Base-by-base conservation (phyloP, 352 stramenopile species). In the Saprolegnia parasitica region DNA sequence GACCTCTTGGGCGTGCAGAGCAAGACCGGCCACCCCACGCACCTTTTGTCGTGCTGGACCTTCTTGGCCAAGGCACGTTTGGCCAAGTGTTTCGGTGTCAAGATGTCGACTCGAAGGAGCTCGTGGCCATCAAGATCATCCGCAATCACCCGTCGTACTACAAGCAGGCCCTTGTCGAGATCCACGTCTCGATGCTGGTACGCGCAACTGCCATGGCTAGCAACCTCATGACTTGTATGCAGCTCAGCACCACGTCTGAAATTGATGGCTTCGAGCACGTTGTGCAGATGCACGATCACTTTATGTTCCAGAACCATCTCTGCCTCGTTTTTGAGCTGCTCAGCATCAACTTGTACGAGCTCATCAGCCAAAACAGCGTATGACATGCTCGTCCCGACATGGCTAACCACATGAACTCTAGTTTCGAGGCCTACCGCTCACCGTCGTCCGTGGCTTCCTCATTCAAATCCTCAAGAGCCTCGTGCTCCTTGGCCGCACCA, bases 21-120 rank as follows among this genome's bases (percentile, higher is more conserved):
- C 32, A 18, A 21, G 24, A 46, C 21, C n/a, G 62, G 35, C 32
- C 16, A 45, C 8, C 1, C n/a, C n/a, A 9, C 29, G 21, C 70
- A 35, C 77, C 78, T 99, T n/a, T 98, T 75, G 73, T 90, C 37
- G 84, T 98, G 56, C 85, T 97, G 62, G 89, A 98, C 73, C 73
- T 84, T 65, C 95, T 98, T 71, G 93, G 93, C 10, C 96, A 96
- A 78, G 93, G 93, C 6, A 96, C 90, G 9, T 98, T 98, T 77
- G 93, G 91, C 18, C 93, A 98, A 83, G 91, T 98, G 18, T 96
- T 98, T 66, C 73, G 85, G 46, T 97, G 89, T 66, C 71, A 87
- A 57, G 76, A 90, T 45, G 72, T 72, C 6, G 65, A 79, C 52
- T 86, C 76, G 3, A 75, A 88, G 21, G 62, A 74, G 37, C 78